Evolutionary conservation across 345 rosid species (phyloP).

Genomic region (Camelina neglecta): DNA sequence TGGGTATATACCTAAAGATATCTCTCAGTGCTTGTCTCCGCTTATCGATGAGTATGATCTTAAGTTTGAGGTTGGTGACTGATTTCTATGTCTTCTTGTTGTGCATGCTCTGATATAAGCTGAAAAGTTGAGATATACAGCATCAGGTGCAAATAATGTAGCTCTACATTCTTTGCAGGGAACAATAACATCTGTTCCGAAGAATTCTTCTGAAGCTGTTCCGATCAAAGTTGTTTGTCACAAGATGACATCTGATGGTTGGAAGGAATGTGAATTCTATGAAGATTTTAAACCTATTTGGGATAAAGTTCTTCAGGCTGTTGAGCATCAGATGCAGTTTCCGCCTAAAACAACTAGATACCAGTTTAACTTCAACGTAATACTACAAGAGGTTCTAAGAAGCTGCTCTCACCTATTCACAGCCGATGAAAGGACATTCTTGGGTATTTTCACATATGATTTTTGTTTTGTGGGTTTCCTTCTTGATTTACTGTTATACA

Average conservation of each 20-base stretch:
- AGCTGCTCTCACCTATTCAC: slow-evolving; percentile 66
- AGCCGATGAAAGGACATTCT: slow-evolving; percentile 62
- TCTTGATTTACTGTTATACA: slow-evolving; percentile 11
- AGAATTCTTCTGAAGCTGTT: slow-evolving; percentile 59
- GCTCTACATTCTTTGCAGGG: slow-evolving; percentile 58
- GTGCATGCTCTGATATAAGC: slow-evolving; percentile 15
- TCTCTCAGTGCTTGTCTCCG: slow-evolving; percentile 74
- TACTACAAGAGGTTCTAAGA: slow-evolving; percentile 69
- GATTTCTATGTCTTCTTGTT: neutral
- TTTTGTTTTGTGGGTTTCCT: neutral
- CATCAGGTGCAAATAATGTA: slow-evolving; percentile 1
- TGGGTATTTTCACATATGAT: slow-evolving; percentile 53
- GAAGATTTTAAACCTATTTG: slow-evolving; percentile 56
- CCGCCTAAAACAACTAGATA: slow-evolving; percentile 60
- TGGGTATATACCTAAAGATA: slow-evolving; percentile 82
- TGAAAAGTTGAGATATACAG: slow-evolving; percentile 13
- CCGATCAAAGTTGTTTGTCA: slow-evolving; percentile 62
- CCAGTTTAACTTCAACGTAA: slow-evolving; percentile 70
- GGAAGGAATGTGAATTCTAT: slow-evolving; percentile 42
- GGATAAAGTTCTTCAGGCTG: slow-evolving; percentile 64
- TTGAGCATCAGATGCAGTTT: slow-evolving; percentile 51
- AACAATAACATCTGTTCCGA: slow-evolving; percentile 59
- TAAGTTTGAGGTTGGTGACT: slow-evolving; percentile 66
- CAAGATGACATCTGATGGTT: slow-evolving; percentile 40
- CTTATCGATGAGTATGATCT: slow-evolving; percentile 61